Base-by-base conservation (phyloP, 2,329 filamentous ascomycete genomes). In the Arthrobotrys sphaeroides region DNA sequence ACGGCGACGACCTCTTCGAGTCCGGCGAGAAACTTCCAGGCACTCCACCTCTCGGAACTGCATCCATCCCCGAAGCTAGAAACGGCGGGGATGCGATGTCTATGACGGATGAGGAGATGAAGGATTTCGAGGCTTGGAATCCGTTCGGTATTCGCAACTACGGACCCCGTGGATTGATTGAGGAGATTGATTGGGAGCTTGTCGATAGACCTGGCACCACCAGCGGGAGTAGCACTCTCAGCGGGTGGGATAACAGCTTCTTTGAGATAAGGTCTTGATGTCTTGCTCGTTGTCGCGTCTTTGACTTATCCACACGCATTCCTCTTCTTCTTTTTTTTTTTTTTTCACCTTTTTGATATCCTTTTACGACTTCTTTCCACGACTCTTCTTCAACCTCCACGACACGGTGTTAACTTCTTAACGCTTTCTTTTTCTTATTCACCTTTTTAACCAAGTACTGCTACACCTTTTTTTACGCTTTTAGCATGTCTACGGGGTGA, bases 141-240 rank as follows among this genome's bases (percentile, higher is more conserved):
- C 73, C 73, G n/a, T 76, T 76, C 28, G 73, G 73, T 20, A 76
- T 76, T 38, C 47, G 73, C 13, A 76, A 74, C 18, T 60, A 51
- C 26, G 73, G 73, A 5, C 73, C 73, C 3, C 20, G 45, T 10
- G 73, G 73, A 28, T 24, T 70, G 22, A 51, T 76, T 28, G 73
- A 76, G 42, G 73, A 76, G 66, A 60, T 76, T 24, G 73, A 69
- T 36, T 76, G 73, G 73, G 70, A 74, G 55, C 20, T 74, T 18
- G 62, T 74, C 1, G 70, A 74, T 57, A 33, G 24, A 24, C 70
- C 70, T 5, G 28, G 24, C 12, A 26, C 40, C 7, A 16, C 47
- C n/a, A 33, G 49, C 26, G 38, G 68, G 59, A 70, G 49, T 40
- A 59, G 59, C 16, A 64, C 42, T 24, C 33, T 76, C 45, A 51